A percentile compares a stretch with the other conserved stretches of the same genome.
phyloP scores from a whole-genome alignment of 73 alveolate genomes.

The Paramecium octaurelia region DNA sequence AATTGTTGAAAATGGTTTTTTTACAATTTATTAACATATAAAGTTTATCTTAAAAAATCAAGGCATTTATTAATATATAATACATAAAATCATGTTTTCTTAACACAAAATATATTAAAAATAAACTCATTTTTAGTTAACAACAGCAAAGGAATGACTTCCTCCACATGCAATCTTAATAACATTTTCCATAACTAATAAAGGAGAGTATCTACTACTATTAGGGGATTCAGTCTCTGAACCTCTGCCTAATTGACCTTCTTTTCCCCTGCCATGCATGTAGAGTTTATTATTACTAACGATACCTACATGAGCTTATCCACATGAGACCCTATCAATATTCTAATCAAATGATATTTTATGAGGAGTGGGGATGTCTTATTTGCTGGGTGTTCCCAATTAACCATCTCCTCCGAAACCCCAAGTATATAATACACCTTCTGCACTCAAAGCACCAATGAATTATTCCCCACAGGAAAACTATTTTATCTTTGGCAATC shows the following conservation, averaged over 20 bases:
- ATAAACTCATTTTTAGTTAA: slow-evolving; percentile 5
- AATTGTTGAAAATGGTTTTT: neutral
- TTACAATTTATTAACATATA: neutral
- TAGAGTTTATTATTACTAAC: slow-evolving; percentile 17
- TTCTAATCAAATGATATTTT: slow-evolving; percentile 25
- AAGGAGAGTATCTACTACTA: slow-evolving; percentile 33
- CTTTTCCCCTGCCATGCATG: slow-evolving; percentile 60
- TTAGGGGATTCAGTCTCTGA: neutral
- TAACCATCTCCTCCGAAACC: slow-evolving; percentile 64
- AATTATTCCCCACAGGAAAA: slow-evolving; percentile 27
- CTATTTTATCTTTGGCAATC: neutral
- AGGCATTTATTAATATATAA: neutral
- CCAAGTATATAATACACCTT: slow-evolving; percentile 54
- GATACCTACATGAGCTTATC: slow-evolving; percentile 48
- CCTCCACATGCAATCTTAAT: slow-evolving; percentile 61
- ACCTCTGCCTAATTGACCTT: slow-evolving; percentile 60
- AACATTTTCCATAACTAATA: slow-evolving; percentile 21
- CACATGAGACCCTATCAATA: slow-evolving; percentile 49
- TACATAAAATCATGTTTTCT: neutral
- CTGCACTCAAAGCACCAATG: neutral
- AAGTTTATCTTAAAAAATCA: neutral
- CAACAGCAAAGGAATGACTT: slow-evolving; percentile 42
- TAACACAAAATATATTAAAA: neutral
- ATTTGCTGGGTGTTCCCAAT: slow-evolving; percentile 44
- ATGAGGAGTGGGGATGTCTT: slow-evolving; percentile 53